Evolutionary conservation across 495 filamentous ascomycete genomes (phyloP), one percentile per base, ranked within the genome.

Genomic region (Neurospora discreta): DNA sequence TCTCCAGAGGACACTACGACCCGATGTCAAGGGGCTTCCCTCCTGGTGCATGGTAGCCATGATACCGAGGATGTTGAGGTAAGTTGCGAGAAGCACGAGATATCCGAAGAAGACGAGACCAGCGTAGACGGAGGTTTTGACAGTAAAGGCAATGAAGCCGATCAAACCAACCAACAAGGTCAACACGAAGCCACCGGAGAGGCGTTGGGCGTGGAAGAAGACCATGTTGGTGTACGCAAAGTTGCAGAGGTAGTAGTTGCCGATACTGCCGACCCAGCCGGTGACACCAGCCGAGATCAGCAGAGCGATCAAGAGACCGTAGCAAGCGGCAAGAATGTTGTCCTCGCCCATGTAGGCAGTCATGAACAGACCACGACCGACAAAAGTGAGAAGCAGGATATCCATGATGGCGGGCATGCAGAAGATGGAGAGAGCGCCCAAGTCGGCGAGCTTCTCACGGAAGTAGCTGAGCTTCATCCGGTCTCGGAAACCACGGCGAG

Each of bases 51-150:
- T 78, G 16, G 78, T 79, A 7, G 77, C 71, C 76, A 79, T 75
- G 9, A 79, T 74, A 36, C 75, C 85, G 70, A 87, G 83, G 0
- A 81, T 71, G 18, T 83, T 84, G 68, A 87, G 82, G 76, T 87
- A 87, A 3, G 83, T 84, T 4, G 85, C 84, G 33, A 87, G 74
- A 3, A 84, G 77, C 18, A 86, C 71, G 1, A 86, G 73, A 68
- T 87, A 87, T 9, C 85, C 81, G 69, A 84, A 83, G 71, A 86
- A 87, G 39, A 84, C 77, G 26, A 87, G 82, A 39, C 82, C 85
- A 15, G 80, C 77, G 30, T 39, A 67, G 2, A 75, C 46, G 3
- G 73, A 70, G 10, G 41, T 33, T 39, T 79, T 74, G 36, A 74
- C n/a, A 9, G 30, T 44, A 16, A 74, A 75, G 18, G 74, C 42